A percentile compares a stretch with the other conserved stretches of the same genome.
These are phyloP conservation scores for Plantago major DNA, from an alignment of 257 asterid genomes.

Conservation along the genomic window DNA sequence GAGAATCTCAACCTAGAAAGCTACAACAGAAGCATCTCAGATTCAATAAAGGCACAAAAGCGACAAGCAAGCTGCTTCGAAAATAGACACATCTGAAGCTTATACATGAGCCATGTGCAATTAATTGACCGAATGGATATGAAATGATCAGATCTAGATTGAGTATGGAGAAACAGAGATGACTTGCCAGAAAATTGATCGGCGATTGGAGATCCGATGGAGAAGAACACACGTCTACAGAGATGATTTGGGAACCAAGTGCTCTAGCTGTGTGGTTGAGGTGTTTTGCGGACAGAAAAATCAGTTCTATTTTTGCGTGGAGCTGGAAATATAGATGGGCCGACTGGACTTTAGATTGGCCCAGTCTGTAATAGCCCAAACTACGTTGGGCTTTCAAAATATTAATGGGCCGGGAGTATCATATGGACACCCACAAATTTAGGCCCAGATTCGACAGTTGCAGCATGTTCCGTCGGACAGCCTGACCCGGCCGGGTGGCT, in stretches of 20 bases:
- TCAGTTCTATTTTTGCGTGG: background rate
- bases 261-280: conserved; percentile 13
- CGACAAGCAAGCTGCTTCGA: too few species aligned
- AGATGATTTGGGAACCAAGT: conserved; percentile 14
- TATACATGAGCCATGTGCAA: too few species aligned
- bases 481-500: too few species aligned
- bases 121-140: too few species aligned
- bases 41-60: too few species aligned
- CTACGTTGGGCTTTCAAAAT: too few species aligned
- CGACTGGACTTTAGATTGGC: background rate
- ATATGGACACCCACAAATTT: too few species aligned
- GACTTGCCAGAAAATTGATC: conserved; percentile 4
- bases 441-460: too few species aligned
- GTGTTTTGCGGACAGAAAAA: background rate
- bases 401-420: background rate
- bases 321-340: conserved; percentile 16
- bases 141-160: background rate
- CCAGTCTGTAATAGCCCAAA: conserved; percentile 8
- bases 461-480: too few species aligned
- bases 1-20: too few species aligned
- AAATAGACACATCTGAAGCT: too few species aligned
- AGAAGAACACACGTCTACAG: conserved; percentile 6
- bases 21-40: too few species aligned
- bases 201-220: conserved; percentile 27
- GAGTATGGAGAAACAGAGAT: background rate